Conservation (phyloP, 73 alveolate genomes). For the Uronychia setigera region DNA sequence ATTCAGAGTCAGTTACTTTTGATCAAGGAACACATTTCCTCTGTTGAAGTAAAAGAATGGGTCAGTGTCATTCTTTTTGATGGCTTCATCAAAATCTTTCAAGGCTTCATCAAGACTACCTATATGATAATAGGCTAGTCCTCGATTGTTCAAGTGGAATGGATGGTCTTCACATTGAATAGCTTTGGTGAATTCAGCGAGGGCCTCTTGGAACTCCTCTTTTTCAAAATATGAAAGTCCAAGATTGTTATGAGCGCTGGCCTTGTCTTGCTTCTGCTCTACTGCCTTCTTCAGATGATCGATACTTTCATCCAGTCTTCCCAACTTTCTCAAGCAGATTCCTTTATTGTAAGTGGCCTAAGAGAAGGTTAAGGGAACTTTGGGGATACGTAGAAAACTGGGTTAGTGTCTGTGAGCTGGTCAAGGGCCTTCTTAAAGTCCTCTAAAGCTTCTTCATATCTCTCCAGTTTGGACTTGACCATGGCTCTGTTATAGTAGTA, state of each 20-base stretch:
- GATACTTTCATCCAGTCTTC: slow-evolving; percentile 72
- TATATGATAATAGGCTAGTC: slow-evolving; percentile 77
- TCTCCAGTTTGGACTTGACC: slow-evolving; percentile 75
- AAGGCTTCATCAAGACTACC: slow-evolving; percentile 71
- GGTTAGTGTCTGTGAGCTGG: slow-evolving; percentile 50
- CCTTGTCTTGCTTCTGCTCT: slow-evolving; percentile 76
- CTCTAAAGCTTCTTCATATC: slow-evolving; percentile 77
- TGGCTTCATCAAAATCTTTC: slow-evolving; percentile 83
- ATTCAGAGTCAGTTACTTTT: slow-evolving; percentile 10
- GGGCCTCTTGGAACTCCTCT: slow-evolving; percentile 78
- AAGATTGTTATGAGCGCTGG: slow-evolving; percentile 84
- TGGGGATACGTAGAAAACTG: no score
- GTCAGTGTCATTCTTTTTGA: slow-evolving; percentile 70
- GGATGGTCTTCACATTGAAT: slow-evolving; percentile 76
- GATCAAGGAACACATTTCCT: slow-evolving; percentile 83
- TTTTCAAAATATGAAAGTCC: slow-evolving; percentile 86
- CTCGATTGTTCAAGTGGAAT: slow-evolving; percentile 75
- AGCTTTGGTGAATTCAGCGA: slow-evolving; percentile 75
- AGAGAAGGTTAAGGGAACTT: slow-evolving; percentile 9
- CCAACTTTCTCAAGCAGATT: slow-evolving; percentile 73
- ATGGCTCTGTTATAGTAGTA: slow-evolving; percentile 79
- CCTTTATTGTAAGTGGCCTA: slow-evolving; percentile 84
- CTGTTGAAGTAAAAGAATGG: slow-evolving; percentile 79
- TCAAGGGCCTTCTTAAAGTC: slow-evolving; percentile 77
- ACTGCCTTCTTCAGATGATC: slow-evolving; percentile 84